phyloP scores from a whole-genome alignment of 495 filamentous ascomycete genomes.

The Penicillium nucicola region DNA sequence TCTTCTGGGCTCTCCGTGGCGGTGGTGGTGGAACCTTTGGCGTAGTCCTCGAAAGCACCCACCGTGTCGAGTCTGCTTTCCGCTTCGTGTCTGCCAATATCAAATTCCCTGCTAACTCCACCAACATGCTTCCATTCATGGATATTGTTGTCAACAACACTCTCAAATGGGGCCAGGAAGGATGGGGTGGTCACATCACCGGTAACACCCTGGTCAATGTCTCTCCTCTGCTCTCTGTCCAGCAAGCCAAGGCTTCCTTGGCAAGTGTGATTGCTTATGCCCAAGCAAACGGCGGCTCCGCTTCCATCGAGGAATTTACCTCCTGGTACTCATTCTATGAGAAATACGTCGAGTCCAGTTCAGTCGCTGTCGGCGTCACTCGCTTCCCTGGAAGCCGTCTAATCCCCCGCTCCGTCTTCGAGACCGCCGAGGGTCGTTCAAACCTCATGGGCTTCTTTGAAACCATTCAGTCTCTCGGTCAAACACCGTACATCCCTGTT shows the following conservation, averaged over 20 bases:
- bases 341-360: conserved; percentile 32
- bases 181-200: conserved; percentile 46
- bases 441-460: conserved; percentile 10
- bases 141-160: conserved; percentile 39
- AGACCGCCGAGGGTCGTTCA: conserved; percentile 24
- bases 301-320: conserved; percentile 26
- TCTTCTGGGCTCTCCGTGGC: conserved; percentile 53
- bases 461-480: conserved; percentile 12
- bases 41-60: conserved; percentile 44
- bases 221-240: conserved; percentile 29
- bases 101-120: conserved; percentile 26
- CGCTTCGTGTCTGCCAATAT: conserved; percentile 31
- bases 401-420: conserved; percentile 28
- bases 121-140: conserved; percentile 27
- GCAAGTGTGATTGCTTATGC: conserved; percentile 26
- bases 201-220: conserved; percentile 36
- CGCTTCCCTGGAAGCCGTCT: conserved; percentile 35
- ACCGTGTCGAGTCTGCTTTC: conserved; percentile 33
- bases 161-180: conserved; percentile 39
- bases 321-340: conserved; percentile 32
- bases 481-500: conserved; percentile 26
- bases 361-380: conserved; percentile 27
- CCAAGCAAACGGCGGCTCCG: conserved; percentile 25
- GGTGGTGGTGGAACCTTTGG: conserved; percentile 57
- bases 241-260: conserved; percentile 31